phyloP scores from a whole-genome alignment of 192 early-diverging fungal species.

The Jimgerdemannia lactiflua region DNA sequence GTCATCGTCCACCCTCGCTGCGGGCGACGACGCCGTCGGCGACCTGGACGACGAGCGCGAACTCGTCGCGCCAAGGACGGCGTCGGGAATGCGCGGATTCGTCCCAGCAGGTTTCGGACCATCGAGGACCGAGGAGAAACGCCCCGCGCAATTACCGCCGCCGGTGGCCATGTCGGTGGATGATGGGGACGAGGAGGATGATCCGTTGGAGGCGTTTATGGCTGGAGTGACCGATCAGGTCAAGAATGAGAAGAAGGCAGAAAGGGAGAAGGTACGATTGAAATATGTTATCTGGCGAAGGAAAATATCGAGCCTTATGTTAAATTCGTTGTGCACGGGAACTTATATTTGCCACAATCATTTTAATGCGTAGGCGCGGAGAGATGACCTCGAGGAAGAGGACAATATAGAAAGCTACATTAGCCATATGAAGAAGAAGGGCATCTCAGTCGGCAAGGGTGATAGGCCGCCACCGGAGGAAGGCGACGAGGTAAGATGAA shows the following conservation, averaged over 20 bases:
- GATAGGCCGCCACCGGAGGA: slow-evolving; percentile 27
- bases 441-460: slow-evolving; percentile 66
- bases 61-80: slow-evolving; percentile 16
- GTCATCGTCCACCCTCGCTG: neutral
- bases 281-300: neutral
- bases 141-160: neutral
- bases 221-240: slow-evolving; percentile 59
- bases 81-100: neutral
- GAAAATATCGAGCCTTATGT: neutral
- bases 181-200: slow-evolving; percentile 52
- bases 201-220: slow-evolving; percentile 88
- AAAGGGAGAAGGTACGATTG: slow-evolving; percentile 39
- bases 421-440: slow-evolving; percentile 72
- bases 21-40: slow-evolving; percentile 27
- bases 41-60: slow-evolving; percentile 31
- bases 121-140: slow-evolving; percentile 4
- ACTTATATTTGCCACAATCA: neutral
- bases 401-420: slow-evolving; percentile 75
- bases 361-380: slow-evolving; percentile 30
- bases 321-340: too few species aligned
- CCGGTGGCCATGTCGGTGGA: neutral
- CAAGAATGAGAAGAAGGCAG: slow-evolving; percentile 38
- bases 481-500: slow-evolving; percentile 44
- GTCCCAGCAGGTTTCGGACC: neutral
- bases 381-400: slow-evolving; percentile 73